Percentiles rank a stretch among this genome's conserved stretches.
Evolutionary conservation across 192 early-diverging fungal species (phyloP).

Genomic region (Geranomyces michiganensis): DNA sequence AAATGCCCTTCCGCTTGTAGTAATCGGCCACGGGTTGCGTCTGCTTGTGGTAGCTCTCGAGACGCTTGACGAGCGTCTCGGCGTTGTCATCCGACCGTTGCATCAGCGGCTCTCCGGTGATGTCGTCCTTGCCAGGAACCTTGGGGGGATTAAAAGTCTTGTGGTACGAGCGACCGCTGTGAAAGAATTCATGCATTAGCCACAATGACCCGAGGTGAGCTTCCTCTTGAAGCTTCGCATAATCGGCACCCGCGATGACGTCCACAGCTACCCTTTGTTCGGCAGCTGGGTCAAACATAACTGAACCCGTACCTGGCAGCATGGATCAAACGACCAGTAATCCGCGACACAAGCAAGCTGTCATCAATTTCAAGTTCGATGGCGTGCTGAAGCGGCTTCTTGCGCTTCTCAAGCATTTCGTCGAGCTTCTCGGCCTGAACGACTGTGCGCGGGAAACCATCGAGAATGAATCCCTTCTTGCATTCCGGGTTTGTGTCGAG

Average conservation of each 20-base stretch:
- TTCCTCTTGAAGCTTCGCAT: too few relatives aligned
- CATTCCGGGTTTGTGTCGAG: conserved; percentile 92
- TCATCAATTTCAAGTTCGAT: conserved; percentile 96
- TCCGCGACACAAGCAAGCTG: conserved; percentile 87
- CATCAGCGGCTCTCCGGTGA: conserved; percentile 96
- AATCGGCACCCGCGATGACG: too few relatives aligned
- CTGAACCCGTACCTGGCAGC: conserved; percentile 56
- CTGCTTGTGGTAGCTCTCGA: conserved; percentile 70
- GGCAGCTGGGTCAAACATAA: too few relatives aligned
- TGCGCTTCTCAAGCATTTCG: conserved; percentile 82
- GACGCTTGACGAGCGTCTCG: conserved; percentile 87
- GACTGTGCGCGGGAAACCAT: conserved; percentile 99
- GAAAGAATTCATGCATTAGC: not conserved
- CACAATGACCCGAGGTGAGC: too few relatives aligned
- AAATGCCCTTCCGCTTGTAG: conserved; percentile 94
- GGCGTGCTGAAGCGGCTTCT: conserved; percentile 84
- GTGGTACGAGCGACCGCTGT: conserved; percentile 93
- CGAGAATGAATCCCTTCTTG: conserved; percentile 97
- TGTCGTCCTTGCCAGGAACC: conserved; percentile 85
- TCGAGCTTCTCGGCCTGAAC: conserved; percentile 98
- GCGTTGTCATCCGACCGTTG: conserved; percentile 98
- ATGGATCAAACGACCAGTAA: conserved; percentile 97
- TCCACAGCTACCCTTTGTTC: too few relatives aligned
- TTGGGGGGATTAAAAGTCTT: conserved; percentile 96
- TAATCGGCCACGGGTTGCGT: conserved; percentile 71